phyloP scores from a whole-genome alignment of 1,139 yeast species.

The Pichia norvegensis region DNA sequence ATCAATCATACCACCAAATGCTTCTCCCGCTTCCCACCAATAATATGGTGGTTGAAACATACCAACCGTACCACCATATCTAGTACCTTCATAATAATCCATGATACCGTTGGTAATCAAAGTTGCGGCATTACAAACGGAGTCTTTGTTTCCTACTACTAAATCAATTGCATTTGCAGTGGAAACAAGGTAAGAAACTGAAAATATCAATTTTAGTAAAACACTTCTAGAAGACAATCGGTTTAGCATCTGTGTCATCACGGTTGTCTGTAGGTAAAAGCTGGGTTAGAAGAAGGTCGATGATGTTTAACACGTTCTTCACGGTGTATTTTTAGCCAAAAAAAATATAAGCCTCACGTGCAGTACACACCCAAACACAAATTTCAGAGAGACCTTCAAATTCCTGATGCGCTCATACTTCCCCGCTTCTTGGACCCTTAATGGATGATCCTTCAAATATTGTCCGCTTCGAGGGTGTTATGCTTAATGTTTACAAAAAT shows the following conservation, averaged over 20 bases:
- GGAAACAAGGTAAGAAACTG: not conserved
- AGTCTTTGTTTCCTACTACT: slow-evolving; percentile 23
- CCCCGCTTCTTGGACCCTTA: too few relatives aligned
- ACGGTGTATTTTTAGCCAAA: not conserved
- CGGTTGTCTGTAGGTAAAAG: not conserved
- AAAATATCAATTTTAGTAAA: not conserved
- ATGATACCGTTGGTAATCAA: slow-evolving; percentile 55
- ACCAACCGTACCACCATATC: slow-evolving; percentile 60
- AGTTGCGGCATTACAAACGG: slow-evolving; percentile 45
- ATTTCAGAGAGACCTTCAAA: too few relatives aligned
- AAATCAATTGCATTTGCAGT: slow-evolving; percentile 11
- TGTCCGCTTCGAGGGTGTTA: too few relatives aligned
- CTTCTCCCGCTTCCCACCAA: slow-evolving; percentile 96
- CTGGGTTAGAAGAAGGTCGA: too few relatives aligned
- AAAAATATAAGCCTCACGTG: not conserved
- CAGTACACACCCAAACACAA: too few relatives aligned
- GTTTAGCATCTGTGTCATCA: not conserved
- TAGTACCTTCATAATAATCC: slow-evolving; percentile 61
- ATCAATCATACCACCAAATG: slow-evolving; percentile 71
- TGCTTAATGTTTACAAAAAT: not conserved
- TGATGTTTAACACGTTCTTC: too few relatives aligned
- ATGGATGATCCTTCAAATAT: too few relatives aligned
- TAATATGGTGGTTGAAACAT: slow-evolving; percentile 70
- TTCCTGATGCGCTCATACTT: too few relatives aligned
- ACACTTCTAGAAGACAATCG: not conserved